A percentile compares a stretch with the other conserved stretches of the same genome.
phyloP scores from a whole-genome alignment of 2,329 filamentous ascomycete species.

The Coniochaeta hoffmannii region DNA sequence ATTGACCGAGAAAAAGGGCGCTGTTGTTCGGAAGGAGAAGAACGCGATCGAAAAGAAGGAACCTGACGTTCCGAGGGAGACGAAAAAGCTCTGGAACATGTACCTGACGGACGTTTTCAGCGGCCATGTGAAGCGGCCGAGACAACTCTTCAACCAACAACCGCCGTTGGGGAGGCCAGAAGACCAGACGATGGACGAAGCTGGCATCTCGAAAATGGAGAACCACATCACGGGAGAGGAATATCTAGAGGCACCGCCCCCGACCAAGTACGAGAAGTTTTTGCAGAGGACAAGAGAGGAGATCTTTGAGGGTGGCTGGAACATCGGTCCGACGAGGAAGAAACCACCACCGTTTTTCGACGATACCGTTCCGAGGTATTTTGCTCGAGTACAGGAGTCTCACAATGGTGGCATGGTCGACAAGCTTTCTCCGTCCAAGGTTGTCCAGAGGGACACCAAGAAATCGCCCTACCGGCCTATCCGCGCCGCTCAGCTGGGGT shows the following conservation, averaged over 20 bases:
- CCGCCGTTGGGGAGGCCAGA: background rate
- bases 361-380: background rate
- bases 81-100: background rate
- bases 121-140: background rate
- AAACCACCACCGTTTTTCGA: background rate
- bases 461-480: background rate
- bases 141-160: background rate
- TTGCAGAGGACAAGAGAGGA: background rate
- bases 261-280: slow-evolving; percentile 1
- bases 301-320: background rate
- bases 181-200: background rate
- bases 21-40: no score
- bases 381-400: background rate
- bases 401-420: background rate
- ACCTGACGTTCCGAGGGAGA: background rate
- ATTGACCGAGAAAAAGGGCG: no score
- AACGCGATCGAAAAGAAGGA: background rate
- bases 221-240: background rate
- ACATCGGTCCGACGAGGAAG: background rate
- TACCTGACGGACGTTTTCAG: background rate
- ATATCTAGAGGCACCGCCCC: background rate
- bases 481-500: background rate
- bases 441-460: background rate
- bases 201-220: background rate
- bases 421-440: background rate